Conservation (phyloP, 2,329 filamentous ascomycete species). For the Herpotrichia juniperi region DNA sequence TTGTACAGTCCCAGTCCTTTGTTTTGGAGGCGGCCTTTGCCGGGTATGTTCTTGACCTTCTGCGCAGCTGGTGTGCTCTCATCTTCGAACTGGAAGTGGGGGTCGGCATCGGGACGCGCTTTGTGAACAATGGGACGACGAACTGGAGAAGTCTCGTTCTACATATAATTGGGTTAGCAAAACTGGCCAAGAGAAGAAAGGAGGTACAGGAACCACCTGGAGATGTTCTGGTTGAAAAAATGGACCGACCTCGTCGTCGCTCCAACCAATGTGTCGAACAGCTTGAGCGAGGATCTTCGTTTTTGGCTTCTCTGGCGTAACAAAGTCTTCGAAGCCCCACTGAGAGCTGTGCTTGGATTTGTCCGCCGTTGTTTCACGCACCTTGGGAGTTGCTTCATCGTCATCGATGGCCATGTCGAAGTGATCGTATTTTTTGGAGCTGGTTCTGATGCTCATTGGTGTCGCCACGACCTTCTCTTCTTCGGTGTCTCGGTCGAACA, state of each 20-base stretch:
- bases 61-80: conserved; percentile 66
- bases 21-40: conserved; percentile 63
- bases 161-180: conserved; percentile 24
- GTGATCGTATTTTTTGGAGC: conserved; percentile 82
- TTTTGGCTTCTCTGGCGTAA: conserved; percentile 77
- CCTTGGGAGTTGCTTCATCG: conserved; percentile 41
- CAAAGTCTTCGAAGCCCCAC: conserved; percentile 90
- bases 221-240: conserved; percentile 19
- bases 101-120: conserved; percentile 77
- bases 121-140: conserved; percentile 66
- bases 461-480: conserved; percentile 40
- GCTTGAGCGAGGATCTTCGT: conserved; percentile 71
- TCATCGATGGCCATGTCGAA: conserved; percentile 70
- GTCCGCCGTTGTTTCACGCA: conserved; percentile 31
- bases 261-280: conserved; percentile 77
- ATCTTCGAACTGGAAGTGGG: conserved; percentile 85
- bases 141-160: conserved; percentile 64
- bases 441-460: conserved; percentile 62
- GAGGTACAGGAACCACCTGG: conserved; percentile 12
- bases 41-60: conserved; percentile 40
- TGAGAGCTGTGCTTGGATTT: conserved; percentile 69
- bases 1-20: conserved; percentile 76
- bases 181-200: not conserved
- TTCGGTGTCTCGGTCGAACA: conserved; percentile 62
- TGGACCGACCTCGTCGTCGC: conserved; percentile 65